A percentile compares a stretch with the other conserved stretches of the same genome.
These are phyloP conservation scores for Pneumocystis oryctolagi DNA, from an alignment of 1,139 yeast species.

Conservation along the genomic window DNA sequence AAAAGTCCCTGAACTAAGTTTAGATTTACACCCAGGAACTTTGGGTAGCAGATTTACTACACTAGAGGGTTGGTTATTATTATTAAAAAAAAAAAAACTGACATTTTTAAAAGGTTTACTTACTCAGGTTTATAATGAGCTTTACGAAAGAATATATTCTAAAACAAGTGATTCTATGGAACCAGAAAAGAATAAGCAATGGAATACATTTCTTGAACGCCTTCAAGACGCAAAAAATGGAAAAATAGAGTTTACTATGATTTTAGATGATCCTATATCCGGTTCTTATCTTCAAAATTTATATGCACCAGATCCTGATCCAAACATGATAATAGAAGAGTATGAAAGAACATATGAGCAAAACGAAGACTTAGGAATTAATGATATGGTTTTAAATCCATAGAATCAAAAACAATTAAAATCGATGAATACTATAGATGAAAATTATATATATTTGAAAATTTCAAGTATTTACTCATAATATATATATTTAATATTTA, in stretches of 20 bases:
- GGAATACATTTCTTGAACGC: conserved; percentile 64
- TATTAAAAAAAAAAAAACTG: not conserved
- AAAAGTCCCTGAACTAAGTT: conserved; percentile 67
- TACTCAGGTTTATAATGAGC: conserved; percentile 76
- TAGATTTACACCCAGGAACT: conserved; percentile 92
- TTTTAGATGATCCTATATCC: conserved; percentile 89
- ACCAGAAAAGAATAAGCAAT: conserved; percentile 52
- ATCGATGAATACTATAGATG: not conserved
- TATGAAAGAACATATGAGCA: conserved; percentile 39
- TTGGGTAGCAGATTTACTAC: conserved; percentile 97
- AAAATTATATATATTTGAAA: not conserved
- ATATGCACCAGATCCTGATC: conserved; percentile 95
- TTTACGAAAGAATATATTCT: conserved; percentile 69
- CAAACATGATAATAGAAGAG: conserved; percentile 83
- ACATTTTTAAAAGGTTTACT: conserved; percentile 54
- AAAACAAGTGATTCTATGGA: conserved; percentile 91
- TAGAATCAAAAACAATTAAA: not conserved
- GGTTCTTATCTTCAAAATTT: conserved; percentile 92
- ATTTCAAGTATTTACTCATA: not conserved
- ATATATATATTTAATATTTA: no score
- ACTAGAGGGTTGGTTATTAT: conserved; percentile 22
- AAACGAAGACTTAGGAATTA: conserved; percentile 82
- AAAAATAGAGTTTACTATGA: conserved; percentile 62
- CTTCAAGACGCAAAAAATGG: conserved; percentile 77
- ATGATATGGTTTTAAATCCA: conserved; percentile 30